phyloP scores from a whole-genome alignment of 192 early-diverging fungal species.

The Funneliformis geosporum region DNA sequence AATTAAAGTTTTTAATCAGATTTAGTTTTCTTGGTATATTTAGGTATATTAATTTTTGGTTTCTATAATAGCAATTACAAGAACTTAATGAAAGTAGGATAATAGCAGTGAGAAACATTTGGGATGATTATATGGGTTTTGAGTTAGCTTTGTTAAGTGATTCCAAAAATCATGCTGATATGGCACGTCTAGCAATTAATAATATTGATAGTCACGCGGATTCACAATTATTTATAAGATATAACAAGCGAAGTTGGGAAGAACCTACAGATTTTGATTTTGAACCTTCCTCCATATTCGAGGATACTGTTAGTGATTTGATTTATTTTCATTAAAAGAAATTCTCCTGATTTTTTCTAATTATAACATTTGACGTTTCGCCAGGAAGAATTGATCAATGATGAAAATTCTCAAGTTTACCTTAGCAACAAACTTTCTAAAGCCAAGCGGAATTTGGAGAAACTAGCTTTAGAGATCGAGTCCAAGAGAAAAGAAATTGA shows the following conservation, averaged over 20 bases:
- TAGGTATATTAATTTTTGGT: slow-evolving; percentile 2
- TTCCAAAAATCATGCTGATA: slow-evolving; percentile 39
- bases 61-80: slow-evolving; percentile 57
- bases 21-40: neutral
- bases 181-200: slow-evolving; percentile 37
- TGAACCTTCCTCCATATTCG: slow-evolving; percentile 37
- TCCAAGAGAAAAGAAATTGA: slow-evolving; percentile 53
- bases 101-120: slow-evolving; percentile 54
- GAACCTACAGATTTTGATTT: slow-evolving; percentile 39
- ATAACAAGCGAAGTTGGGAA: slow-evolving; percentile 36
- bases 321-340: neutral
- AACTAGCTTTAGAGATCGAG: slow-evolving; percentile 52
- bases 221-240: slow-evolving; percentile 51
- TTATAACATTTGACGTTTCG: neutral
- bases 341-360: neutral
- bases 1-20: slow-evolving; percentile 21
- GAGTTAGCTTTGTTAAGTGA: slow-evolving; percentile 46
- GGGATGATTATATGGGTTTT: slow-evolving; percentile 49
- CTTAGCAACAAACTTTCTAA: slow-evolving; percentile 69
- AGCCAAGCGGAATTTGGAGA: slow-evolving; percentile 49
- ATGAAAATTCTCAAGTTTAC: slow-evolving; percentile 61
- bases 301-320: slow-evolving; percentile 38
- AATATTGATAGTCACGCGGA: slow-evolving; percentile 57
- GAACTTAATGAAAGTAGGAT: slow-evolving; percentile 57
- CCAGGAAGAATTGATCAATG: slow-evolving; percentile 52